phyloP scores from a whole-genome alignment of 768 basidiomycete genomes.

The Hypholoma fasciculare region DNA sequence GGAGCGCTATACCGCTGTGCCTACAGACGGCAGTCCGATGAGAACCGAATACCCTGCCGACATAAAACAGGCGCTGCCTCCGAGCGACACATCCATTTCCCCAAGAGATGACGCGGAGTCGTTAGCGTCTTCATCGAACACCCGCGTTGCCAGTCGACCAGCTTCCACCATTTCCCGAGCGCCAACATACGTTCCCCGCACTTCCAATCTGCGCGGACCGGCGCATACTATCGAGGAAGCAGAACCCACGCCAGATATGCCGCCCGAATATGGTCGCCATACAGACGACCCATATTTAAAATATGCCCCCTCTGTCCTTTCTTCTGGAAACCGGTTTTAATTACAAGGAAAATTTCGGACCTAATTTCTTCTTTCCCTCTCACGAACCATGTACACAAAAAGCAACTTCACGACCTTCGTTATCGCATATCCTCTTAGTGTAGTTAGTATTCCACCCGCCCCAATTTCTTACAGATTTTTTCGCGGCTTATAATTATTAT shows the following conservation, averaged over 20 bases:
- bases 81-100: background rate
- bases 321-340: slow-evolving; percentile 20
- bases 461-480: background rate
- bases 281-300: slow-evolving; percentile 18
- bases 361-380: background rate
- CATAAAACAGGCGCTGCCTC: background rate
- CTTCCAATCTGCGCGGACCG: slow-evolving; percentile 12
- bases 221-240: slow-evolving; percentile 6
- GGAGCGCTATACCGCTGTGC: background rate
- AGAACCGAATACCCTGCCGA: slow-evolving; percentile 2
- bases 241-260: slow-evolving; percentile 8
- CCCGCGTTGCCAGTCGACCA: slow-evolving; percentile 5
- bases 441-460: background rate
- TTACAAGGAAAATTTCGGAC: background rate
- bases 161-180: slow-evolving; percentile 16
- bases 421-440: background rate
- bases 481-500: slow-evolving; percentile 5
- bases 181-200: slow-evolving; percentile 18
- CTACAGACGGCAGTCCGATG: background rate
- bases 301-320: slow-evolving; percentile 21
- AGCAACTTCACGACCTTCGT: background rate
- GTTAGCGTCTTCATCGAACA: slow-evolving; percentile 10
- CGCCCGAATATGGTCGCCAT: slow-evolving; percentile 22
- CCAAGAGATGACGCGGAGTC: slow-evolving; percentile 1
- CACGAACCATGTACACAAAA: background rate